Conservation (phyloP, 163 green algal species). For the Scenedesmus sp. region DNA sequence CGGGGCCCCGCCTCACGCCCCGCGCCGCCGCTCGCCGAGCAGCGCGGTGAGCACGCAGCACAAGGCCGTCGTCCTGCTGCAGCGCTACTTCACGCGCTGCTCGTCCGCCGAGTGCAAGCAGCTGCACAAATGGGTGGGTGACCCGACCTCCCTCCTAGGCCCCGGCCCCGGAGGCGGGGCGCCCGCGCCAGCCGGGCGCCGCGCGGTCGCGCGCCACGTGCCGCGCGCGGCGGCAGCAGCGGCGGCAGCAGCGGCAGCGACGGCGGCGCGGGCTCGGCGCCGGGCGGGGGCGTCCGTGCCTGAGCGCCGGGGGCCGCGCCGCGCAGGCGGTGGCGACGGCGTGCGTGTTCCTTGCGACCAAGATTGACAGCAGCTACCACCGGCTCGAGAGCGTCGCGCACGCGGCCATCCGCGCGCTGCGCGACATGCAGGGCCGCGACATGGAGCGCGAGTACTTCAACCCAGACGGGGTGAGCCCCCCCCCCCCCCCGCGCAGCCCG, state of each 20-base stretch:
- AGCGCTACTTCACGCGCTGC: constrained; percentile 12
- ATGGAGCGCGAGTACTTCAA: constrained; percentile 23
- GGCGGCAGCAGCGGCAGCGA: background rate
- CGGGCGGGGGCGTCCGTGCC: too few species aligned
- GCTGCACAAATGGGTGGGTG: constrained; percentile 43
- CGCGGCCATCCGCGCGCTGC: background rate
- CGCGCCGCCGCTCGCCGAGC: too few species aligned
- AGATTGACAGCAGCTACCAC: constrained; percentile 37
- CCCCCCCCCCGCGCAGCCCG: too few species aligned
- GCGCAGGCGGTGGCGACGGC: constrained; percentile 14
- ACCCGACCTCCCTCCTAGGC: too few species aligned
- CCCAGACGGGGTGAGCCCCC: constrained; percentile 20
- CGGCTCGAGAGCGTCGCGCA: constrained; percentile 1
- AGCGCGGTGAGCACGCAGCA: background rate
- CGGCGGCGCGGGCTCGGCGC: background rate
- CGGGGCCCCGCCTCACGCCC: too few species aligned
- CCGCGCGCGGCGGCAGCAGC: background rate
- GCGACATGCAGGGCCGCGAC: background rate
- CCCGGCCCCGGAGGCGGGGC: too few species aligned
- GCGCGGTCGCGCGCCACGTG: too few species aligned
- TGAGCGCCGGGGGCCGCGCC: background rate
- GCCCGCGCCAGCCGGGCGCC: too few species aligned
- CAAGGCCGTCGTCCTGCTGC: constrained; percentile 21
- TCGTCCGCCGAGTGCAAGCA: background rate
- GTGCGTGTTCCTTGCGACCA: constrained; percentile 32